These are phyloP conservation scores for Dactylellina cionopaga DNA, from an alignment of 2,329 filamentous ascomycete genomes.

Conservation along the genomic window DNA sequence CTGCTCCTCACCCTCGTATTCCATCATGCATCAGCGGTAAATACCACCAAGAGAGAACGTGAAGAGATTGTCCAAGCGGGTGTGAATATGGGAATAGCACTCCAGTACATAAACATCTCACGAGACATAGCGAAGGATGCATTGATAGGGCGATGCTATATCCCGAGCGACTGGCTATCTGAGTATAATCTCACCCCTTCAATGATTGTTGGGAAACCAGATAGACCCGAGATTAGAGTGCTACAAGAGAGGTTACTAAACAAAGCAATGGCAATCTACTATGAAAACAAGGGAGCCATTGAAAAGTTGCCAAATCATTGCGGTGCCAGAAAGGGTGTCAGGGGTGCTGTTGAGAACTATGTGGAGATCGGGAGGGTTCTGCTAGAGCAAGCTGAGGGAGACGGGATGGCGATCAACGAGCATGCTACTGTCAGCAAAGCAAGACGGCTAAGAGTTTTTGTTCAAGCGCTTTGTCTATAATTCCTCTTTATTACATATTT, in stretches of 20 bases:
- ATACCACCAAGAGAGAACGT: slow-evolving; percentile 58
- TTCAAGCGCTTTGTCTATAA: slow-evolving; percentile 65
- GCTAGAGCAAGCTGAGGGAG: slow-evolving; percentile 58
- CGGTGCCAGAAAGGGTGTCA: slow-evolving; percentile 69
- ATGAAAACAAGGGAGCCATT: slow-evolving; percentile 68
- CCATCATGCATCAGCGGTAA: slow-evolving; percentile 63
- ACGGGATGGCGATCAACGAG: slow-evolving; percentile 11
- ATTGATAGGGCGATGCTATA: slow-evolving; percentile 72
- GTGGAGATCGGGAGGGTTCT: slow-evolving; percentile 78
- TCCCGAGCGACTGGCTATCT: slow-evolving; percentile 73
- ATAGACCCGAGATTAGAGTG: slow-evolving; percentile 62
- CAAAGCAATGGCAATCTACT: slow-evolving; percentile 71
- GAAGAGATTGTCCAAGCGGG: slow-evolving; percentile 68
- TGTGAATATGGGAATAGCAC: slow-evolving; percentile 74
- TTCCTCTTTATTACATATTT: no score
- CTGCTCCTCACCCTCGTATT: slow-evolving; percentile 75
- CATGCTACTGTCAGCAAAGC: slow-evolving; percentile 60
- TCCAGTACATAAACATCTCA: slow-evolving; percentile 82
- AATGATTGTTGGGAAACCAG: slow-evolving; percentile 67
- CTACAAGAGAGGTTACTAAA: slow-evolving; percentile 69
- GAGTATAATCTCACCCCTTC: slow-evolving; percentile 67
- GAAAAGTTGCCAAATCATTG: slow-evolving; percentile 68
- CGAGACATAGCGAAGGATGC: slow-evolving; percentile 77
- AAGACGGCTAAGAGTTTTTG: slow-evolving; percentile 68
- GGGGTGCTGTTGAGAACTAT: slow-evolving; percentile 78